Conservation (phyloP, 2,329 filamentous ascomycete genomes). For the Ascochyta clinopodiicola region DNA sequence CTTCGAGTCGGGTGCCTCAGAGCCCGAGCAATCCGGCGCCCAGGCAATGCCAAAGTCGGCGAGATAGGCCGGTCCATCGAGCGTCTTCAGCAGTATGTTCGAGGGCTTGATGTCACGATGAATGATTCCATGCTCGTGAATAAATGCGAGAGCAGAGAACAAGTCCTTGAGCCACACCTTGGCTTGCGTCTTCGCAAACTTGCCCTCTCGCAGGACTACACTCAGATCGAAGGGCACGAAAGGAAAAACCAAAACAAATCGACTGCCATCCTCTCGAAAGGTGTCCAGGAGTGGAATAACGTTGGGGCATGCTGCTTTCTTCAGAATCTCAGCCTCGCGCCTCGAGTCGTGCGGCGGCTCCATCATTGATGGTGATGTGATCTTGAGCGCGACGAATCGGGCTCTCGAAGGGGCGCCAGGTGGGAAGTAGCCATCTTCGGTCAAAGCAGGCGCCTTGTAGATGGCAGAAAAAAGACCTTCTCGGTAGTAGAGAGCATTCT, state of each 20-base stretch:
- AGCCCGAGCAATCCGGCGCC: conserved; percentile 64
- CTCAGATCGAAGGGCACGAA: conserved; percentile 78
- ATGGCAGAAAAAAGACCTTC: conserved; percentile 83
- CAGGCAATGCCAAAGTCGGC: conserved; percentile 94
- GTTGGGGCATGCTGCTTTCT: conserved; percentile 61
- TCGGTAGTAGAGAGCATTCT: conserved; percentile 61
- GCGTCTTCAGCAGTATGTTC: conserved; percentile 76
- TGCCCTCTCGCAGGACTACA: conserved; percentile 64
- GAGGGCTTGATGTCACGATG: conserved; percentile 95
- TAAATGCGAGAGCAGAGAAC: conserved; percentile 71
- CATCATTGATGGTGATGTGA: conserved; percentile 76
- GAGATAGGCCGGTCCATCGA: conserved; percentile 75
- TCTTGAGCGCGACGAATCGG: conserved; percentile 75
- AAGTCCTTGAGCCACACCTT: conserved; percentile 68
- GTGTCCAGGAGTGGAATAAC: conserved; percentile 74
- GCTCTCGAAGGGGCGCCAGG: conserved; percentile 24
- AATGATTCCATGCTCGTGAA: conserved; percentile 80
- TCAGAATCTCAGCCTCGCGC: conserved; percentile 79
- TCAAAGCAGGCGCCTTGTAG: conserved; percentile 67
- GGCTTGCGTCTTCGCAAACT: conserved; percentile 49
- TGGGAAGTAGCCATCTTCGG: conserved; percentile 42
- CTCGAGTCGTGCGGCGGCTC: conserved; percentile 82
- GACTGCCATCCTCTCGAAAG: conserved; percentile 72
- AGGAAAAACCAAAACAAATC: conserved; percentile 82
- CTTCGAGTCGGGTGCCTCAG: conserved; percentile 72